Percentiles rank a stretch among this genome's conserved stretches.
Evolutionary conservation across 257 asterid genomes (phyloP).

Genomic region (Plantago major): DNA sequence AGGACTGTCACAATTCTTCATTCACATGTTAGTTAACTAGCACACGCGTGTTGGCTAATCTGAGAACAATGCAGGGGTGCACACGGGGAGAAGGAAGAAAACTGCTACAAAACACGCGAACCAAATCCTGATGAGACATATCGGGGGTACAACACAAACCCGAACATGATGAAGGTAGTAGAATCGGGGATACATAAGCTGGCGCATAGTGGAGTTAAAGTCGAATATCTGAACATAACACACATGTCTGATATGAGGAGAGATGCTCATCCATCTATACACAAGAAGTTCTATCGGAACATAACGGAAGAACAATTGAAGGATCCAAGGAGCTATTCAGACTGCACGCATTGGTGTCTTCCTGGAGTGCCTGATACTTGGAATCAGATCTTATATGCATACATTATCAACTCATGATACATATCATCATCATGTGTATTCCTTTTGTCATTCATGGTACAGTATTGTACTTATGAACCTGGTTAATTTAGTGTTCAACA

Average conservation of each 20-base stretch:
- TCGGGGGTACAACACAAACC: constrained; percentile 37
- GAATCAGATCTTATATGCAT: constrained; percentile 51
- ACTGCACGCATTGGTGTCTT: constrained; percentile 71
- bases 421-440: no score
- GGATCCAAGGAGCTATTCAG: constrained; percentile 29
- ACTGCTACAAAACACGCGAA: constrained; percentile 37
- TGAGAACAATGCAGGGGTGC: constrained; percentile 24
- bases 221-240: constrained; percentile 50
- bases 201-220: constrained; percentile 33
- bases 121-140: constrained; percentile 34
- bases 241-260: constrained; percentile 51
- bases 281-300: constrained; percentile 30
- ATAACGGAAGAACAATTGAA: constrained; percentile 23
- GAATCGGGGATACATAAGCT: constrained; percentile 39
- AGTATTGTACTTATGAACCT: no score
- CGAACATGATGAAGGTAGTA: constrained; percentile 38
- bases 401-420: constrained; percentile 4
- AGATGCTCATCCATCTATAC: constrained; percentile 52
- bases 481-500: no score
- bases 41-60: no score
- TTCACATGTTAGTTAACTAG: neutral
- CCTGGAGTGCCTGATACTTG: constrained; percentile 78
- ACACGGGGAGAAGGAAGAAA: constrained; percentile 34
- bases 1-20: neutral
- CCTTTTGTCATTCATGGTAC: no score